These are phyloP conservation scores for Verticillium albo-atrum DNA, from an alignment of 2,329 filamentous ascomycete species.

Conservation along the genomic window DNA sequence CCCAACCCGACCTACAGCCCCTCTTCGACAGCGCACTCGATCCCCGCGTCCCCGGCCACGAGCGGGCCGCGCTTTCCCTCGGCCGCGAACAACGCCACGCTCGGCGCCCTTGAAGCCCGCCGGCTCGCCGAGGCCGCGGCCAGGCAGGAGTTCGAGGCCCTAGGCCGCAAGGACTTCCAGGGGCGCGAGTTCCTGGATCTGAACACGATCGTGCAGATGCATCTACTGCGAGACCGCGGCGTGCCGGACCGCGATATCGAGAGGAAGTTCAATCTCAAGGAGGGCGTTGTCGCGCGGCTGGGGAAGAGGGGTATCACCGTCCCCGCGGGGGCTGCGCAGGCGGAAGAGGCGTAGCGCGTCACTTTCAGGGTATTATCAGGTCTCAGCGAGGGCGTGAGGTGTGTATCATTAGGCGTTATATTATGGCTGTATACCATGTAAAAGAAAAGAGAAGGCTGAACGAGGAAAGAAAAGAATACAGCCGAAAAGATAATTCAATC, in stretches of 20 bases:
- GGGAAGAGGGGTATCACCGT: slow-evolving; percentile 30
- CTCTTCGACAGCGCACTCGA: slow-evolving; percentile 37
- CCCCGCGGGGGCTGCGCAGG: not conserved
- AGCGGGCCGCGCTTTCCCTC: slow-evolving; percentile 22
- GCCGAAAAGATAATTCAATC: not conserved
- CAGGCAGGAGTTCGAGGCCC: slow-evolving; percentile 36
- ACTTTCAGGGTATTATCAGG: not conserved
- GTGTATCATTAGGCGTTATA: not conserved
- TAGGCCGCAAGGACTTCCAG: slow-evolving; percentile 24
- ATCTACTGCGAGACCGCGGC: slow-evolving; percentile 39
- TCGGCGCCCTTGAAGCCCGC: slow-evolving; percentile 46
- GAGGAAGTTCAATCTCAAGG: slow-evolving; percentile 36
- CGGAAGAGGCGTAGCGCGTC: not conserved
- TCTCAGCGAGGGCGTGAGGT: no score
- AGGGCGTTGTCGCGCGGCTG: slow-evolving; percentile 39
- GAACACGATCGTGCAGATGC: slow-evolving; percentile 39
- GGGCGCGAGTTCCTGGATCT: slow-evolving; percentile 44
- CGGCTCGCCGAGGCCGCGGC: slow-evolving; percentile 37
- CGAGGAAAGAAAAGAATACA: not conserved
- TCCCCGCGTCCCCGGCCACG: slow-evolving; percentile 4
- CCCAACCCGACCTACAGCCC: slow-evolving; percentile 50
- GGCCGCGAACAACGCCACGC: slow-evolving; percentile 35
- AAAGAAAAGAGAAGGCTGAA: not conserved
- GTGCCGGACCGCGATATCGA: slow-evolving; percentile 37
- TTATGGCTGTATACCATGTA: slow-evolving; percentile 7